Percentiles rank a stretch among this genome's conserved stretches.
These are phyloP conservation scores for Glebionis coronaria DNA, from an alignment of 129 eudicot species.

Conservation along the genomic window DNA sequence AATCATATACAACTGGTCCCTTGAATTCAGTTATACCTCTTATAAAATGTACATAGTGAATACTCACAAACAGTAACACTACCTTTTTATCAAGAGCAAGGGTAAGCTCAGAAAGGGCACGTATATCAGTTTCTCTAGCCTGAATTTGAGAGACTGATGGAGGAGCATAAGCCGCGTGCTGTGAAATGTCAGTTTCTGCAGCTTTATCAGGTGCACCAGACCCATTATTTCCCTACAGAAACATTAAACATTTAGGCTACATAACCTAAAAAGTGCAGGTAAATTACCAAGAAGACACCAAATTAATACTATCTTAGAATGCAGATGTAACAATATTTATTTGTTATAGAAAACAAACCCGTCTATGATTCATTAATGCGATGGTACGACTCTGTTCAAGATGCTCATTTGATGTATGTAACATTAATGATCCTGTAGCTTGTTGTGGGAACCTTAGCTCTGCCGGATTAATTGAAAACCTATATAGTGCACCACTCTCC, in stretches of 20 bases:
- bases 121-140: constrained; percentile 46
- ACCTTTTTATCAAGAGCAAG: constrained; percentile 59
- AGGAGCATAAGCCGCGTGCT: constrained; percentile 24
- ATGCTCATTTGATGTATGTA: constrained; percentile 24
- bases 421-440: constrained; percentile 22
- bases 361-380: constrained; percentile 29
- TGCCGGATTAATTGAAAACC: constrained; percentile 22
- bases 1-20: too few relatives aligned
- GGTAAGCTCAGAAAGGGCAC: constrained; percentile 44
- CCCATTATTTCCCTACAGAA: constrained; percentile 28
- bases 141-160: constrained; percentile 32
- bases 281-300: not conserved
- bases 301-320: too few relatives aligned
- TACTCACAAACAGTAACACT: constrained; percentile 12
- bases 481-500: constrained; percentile 28
- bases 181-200: not conserved
- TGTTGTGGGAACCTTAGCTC: constrained; percentile 27
- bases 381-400: constrained; percentile 21
- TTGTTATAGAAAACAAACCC: constrained; percentile 30
- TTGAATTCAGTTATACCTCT: constrained; percentile 10
- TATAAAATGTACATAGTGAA: constrained; percentile 24
- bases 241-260: constrained; percentile 13
- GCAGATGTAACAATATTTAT: not conserved
- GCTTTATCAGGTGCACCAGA: constrained; percentile 32
- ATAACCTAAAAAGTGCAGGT: not conserved